phyloP scores from a whole-genome alignment of 768 basidiomycete species.

The Leccinum disarticulatum region DNA sequence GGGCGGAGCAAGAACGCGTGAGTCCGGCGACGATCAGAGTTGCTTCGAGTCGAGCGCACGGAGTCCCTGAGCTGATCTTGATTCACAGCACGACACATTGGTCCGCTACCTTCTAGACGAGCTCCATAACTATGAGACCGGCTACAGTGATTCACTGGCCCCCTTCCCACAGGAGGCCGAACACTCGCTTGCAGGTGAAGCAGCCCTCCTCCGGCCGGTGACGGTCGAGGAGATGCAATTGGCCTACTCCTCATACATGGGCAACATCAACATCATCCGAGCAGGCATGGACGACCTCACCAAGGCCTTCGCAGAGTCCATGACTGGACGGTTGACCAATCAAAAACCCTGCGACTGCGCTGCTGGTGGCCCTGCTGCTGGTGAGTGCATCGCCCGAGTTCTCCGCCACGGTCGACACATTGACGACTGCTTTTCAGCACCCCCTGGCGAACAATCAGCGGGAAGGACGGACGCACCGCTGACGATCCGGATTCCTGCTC shows the following conservation, averaged over 20 bases:
- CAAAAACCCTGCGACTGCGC: too few relatives aligned
- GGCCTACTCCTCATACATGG: not conserved
- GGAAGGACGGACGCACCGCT: not conserved
- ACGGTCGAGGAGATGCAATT: not conserved
- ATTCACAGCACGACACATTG: not conserved
- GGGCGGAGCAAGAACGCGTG: not conserved
- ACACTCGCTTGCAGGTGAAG: not conserved
- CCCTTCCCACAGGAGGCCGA: not conserved
- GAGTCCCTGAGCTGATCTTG: too few relatives aligned
- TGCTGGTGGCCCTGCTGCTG: not conserved
- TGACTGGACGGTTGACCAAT: not conserved
- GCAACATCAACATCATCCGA: not conserved
- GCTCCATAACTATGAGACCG: not conserved
- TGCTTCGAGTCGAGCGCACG: too few relatives aligned
- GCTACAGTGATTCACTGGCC: not conserved
- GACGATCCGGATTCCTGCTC: not conserved
- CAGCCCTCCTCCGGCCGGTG: not conserved
- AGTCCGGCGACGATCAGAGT: too few relatives aligned
- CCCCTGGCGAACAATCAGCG: not conserved
- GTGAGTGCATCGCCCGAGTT: not conserved
- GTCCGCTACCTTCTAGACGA: not conserved
- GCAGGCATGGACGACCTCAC: not conserved
- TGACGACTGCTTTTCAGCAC: not conserved
- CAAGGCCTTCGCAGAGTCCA: not conserved
- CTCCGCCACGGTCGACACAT: not conserved